Conservation (phyloP, 495 filamentous ascomycete genomes). For the Parmelia sp. region DNA sequence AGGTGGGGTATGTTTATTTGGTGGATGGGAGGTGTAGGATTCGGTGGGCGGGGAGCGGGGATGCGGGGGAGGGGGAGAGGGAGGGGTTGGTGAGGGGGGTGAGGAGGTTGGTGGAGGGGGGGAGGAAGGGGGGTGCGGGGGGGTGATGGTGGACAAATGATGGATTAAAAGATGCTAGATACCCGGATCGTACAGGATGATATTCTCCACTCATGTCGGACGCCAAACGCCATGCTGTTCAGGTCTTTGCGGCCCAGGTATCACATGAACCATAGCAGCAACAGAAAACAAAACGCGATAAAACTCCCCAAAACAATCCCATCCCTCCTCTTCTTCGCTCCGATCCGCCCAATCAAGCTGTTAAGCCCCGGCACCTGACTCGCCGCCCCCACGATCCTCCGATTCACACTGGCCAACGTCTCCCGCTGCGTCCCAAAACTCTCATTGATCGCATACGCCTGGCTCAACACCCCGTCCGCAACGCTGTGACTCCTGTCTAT, state of each 20-base stretch:
- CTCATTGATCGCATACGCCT: slow-evolving; percentile 96
- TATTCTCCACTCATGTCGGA: slow-evolving; percentile 9
- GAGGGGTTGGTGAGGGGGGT: slow-evolving; percentile 64
- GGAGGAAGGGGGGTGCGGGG: slow-evolving; percentile 27
- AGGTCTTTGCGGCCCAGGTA: slow-evolving; percentile 1
- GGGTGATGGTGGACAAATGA: slow-evolving; percentile 13
- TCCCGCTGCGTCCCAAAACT: slow-evolving; percentile 82
- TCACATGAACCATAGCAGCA: slow-evolving; percentile 78
- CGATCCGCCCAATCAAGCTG: slow-evolving; percentile 86
- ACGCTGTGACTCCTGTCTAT: slow-evolving; percentile 83
- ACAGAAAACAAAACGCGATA: slow-evolving; percentile 83
- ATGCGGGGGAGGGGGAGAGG: slow-evolving; percentile 60
- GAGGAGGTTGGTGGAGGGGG: slow-evolving; percentile 55
- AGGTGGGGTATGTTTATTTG: slow-evolving; percentile 92
- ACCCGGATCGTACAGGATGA: slow-evolving; percentile 1
- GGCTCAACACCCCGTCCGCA: slow-evolving; percentile 85
- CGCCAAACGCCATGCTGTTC: slow-evolving; percentile 10
- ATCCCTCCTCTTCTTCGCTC: slow-evolving; percentile 89
- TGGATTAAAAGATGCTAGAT: slow-evolving; percentile 5
- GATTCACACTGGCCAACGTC: slow-evolving; percentile 75
- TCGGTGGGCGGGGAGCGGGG: slow-evolving; percentile 89
- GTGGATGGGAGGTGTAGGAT: slow-evolving; percentile 83
- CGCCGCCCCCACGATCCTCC: slow-evolving; percentile 80
- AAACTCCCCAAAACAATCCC: slow-evolving; percentile 86
- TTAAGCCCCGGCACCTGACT: slow-evolving; percentile 91